Percentiles rank a stretch among this genome's conserved stretches.
phyloP scores from a whole-genome alignment of 2,329 filamentous ascomycete species.

The Parascedosporium putredinis region DNA sequence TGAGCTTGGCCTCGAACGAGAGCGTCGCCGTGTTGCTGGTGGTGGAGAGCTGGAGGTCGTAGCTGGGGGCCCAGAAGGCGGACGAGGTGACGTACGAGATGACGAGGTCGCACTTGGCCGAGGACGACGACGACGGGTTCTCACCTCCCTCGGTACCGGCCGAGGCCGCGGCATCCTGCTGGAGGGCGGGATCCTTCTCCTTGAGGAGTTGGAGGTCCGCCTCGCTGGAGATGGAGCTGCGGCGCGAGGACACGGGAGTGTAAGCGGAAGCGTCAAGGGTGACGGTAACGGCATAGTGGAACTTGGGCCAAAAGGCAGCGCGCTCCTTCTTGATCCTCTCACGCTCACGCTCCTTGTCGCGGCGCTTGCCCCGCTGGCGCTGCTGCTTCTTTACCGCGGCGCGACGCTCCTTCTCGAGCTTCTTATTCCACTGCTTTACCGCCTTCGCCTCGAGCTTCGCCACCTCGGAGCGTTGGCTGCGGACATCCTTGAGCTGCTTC shows the following conservation, averaged over 20 bases:
- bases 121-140: too few species aligned
- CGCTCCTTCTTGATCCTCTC: conserved; percentile 31
- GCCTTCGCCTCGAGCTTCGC: conserved; percentile 14
- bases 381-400: conserved; percentile 20
- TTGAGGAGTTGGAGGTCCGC: conserved; percentile 29
- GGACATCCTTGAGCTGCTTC: not conserved
- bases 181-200: conserved; percentile 35
- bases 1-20: conserved; percentile 52
- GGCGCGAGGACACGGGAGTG: conserved; percentile 36
- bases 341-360: conserved; percentile 31
- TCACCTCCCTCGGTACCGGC: too few species aligned
- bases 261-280: conserved; percentile 35
- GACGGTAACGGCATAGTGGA: conserved; percentile 38
- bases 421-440: conserved; percentile 16
- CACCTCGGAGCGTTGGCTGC: not conserved
- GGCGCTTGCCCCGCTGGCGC: conserved; percentile 19
- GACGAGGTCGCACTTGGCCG: conserved; percentile 31
- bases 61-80: conserved; percentile 50
- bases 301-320: conserved; percentile 38
- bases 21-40: conserved; percentile 39
- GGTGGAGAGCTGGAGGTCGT: conserved; percentile 52
- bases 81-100: conserved; percentile 49
- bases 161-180: conserved; percentile 12
- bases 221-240: conserved; percentile 41
- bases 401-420: conserved; percentile 18